Base-by-base conservation (phyloP, 805 yeast genomes). In the Helenozyma rhizophorensis region DNA sequence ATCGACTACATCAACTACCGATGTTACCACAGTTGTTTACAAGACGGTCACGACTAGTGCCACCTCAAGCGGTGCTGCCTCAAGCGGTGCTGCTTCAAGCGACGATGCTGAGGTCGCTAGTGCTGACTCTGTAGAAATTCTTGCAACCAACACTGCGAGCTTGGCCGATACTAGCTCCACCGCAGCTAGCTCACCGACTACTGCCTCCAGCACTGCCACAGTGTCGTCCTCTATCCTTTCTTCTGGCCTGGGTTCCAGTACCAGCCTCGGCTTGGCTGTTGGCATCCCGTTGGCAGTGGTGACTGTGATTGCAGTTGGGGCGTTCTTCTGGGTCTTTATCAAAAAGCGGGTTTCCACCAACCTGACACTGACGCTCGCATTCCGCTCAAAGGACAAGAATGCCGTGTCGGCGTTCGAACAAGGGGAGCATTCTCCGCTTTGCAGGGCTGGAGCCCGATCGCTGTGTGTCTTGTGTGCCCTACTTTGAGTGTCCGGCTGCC, bases 281-380 rank as follows among this genome's bases (percentile, higher is more conserved):
- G 65, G 65, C 9, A 47, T 55, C 30, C 62, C 59, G 18, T 40
- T 56, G 30, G 62, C 58, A 12, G 39, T 53, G n/a, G 38, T 62
- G 22, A 39, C 42, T 9, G 17, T 57, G 15, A 43, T 56, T 30
- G 42, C 50, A 6, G 28, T 50, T 24, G 51, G 39, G 10, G 39
- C 37, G 12, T 33, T 43, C 9, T 30, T 38, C 21, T 23, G 45
- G 23, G 25, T 38, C 3, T 30, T 29, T 19, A 30, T 41, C 19
- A 34, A 34, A 14, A 42, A 40, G 21, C 28, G 23, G 16, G 35
- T 37, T 32, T 41, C 38, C 28, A 24, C 25, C 9, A 36, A 28
- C 9, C 40, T 37, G 12, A 23, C 33, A 3, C 40, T 38, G 21
- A 27, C 30, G 10, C 34, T 34, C n/a, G 29, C 36, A 3, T 34